Evolutionary conservation across 2,329 filamentous ascomycete genomes (phyloP).

Genomic region (Trichoderma breve): DNA sequence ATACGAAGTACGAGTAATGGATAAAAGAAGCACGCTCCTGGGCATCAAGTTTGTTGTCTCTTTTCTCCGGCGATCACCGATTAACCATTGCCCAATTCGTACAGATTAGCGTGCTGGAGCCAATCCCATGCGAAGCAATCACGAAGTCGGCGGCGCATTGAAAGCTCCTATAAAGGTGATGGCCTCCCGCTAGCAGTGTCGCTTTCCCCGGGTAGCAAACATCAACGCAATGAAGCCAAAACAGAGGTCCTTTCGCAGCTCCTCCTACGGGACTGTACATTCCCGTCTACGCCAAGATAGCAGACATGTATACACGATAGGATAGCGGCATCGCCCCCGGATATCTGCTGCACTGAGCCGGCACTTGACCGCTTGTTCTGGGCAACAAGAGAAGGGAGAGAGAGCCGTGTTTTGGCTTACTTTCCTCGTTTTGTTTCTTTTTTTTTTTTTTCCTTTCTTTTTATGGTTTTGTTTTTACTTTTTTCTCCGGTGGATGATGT

Average conservation of each 20-base stretch:
- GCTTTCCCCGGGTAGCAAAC: neutral
- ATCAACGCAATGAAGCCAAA: neutral
- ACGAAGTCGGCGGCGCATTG: neutral
- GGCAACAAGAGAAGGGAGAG: neutral
- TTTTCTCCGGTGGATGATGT: neutral
- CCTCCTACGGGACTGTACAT: neutral
- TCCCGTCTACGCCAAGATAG: neutral
- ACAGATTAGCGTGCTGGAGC: neutral
- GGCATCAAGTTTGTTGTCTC: neutral
- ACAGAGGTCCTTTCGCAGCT: neutral
- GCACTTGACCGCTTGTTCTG: neutral
- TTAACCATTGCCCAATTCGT: neutral
- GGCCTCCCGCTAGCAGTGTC: neutral
- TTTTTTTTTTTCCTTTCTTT: neutral
- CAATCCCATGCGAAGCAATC: neutral
- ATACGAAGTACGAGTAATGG: neutral
- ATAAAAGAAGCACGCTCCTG: neutral
- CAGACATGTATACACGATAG: neutral
- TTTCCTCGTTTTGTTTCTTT: neutral
- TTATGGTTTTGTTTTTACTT: neutral
- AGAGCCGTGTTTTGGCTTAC: neutral
- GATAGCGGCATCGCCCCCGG: neutral
- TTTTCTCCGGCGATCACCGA: neutral
- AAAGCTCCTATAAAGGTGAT: neutral
- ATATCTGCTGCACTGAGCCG: neutral